Evolutionary conservation across 2,329 filamentous ascomycete genomes (phyloP).

Genomic region (Alternaria dauci): DNA sequence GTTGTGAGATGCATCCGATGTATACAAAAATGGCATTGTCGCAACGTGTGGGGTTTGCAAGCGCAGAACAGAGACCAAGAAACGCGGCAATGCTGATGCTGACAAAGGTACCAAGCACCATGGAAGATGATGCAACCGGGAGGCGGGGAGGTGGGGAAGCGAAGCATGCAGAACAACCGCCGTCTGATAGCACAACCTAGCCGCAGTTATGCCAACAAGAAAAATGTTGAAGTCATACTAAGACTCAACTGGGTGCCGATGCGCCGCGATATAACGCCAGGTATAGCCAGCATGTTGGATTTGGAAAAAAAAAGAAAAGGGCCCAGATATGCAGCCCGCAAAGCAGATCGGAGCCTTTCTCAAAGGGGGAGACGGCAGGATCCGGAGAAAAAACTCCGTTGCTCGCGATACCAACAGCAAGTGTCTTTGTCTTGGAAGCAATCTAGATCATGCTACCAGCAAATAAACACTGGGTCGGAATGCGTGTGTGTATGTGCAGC

Average conservation of each 20-base stretch:
- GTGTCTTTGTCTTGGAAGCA: neutral
- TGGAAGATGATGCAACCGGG: constrained; percentile 9
- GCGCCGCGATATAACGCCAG: constrained; percentile 14
- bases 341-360: constrained; percentile 12
- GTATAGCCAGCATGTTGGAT: constrained; percentile 11
- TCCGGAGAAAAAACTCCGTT: constrained; percentile 10
- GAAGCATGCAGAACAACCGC: constrained; percentile 8
- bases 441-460: constrained; percentile 3
- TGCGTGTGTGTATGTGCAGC: constrained; percentile 13
- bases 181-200: constrained; percentile 6
- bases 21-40: constrained; percentile 9
- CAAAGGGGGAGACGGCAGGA: constrained; percentile 1
- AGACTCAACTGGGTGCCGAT: constrained; percentile 11
- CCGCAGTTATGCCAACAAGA: constrained; percentile 6
- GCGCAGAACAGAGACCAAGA: constrained; percentile 8
- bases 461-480: constrained; percentile 19
- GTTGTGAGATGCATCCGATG: neutral
- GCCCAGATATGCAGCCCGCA: constrained; percentile 3
- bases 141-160: constrained; percentile 19
- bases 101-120: constrained; percentile 2
- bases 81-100: constrained; percentile 2
- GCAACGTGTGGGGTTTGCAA: constrained; percentile 15
- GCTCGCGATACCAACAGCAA: neutral
- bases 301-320: constrained; percentile 3
- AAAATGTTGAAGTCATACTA: constrained; percentile 8